Evolutionary conservation across 768 basidiomycete species (phyloP), one percentile per base, ranked within the genome.

Genomic region (Termitomyces sp.): DNA sequence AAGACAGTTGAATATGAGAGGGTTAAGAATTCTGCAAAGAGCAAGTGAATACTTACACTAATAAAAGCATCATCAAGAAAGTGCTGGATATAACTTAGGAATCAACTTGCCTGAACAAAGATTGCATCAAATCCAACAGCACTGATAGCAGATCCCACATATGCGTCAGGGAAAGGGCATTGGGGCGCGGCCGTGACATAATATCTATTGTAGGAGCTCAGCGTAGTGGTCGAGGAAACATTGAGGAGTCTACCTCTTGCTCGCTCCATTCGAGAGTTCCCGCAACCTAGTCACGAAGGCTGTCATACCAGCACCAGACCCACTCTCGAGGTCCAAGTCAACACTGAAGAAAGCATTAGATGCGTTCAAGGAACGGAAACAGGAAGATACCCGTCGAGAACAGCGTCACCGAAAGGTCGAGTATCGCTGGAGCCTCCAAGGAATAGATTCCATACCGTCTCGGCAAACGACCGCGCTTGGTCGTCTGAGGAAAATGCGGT

Each of bases 311-410:
- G 68, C 67, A 13, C 76, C 74, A 6, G 71, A 67, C 18, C 88
- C 87, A 34, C 83, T 80, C 68, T 90, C 88, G 59, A 90, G 84
- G 65, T 89, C 88, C 16, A 90, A 74, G 67, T 90, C 88, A 60
- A 88, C 71, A 46, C 81, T 83, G 53, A 12, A 8, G 2, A 6
- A 3, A 59, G 34, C 29, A 24, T 53, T 12, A 47, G 42, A 24
- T 32, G 16, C 41, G n/a, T 52, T 22, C 24, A 32, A 24, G 8
- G 18, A 29, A 29, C 16, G 59, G 27, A 18, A 29, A 49, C 43
- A 26, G n/a, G 29, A 1, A 49, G 8, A 59, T 59, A 87, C 87
- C 88, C 88, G 63, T 91, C 89, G 24, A 91, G 75, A 42, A 88
- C 79, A 2, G 87, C 89, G 59, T 64, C 67, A 22, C 89, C 88